Conservation (phyloP, 179 eudicot species). For the Spergularia azorica region DNA sequence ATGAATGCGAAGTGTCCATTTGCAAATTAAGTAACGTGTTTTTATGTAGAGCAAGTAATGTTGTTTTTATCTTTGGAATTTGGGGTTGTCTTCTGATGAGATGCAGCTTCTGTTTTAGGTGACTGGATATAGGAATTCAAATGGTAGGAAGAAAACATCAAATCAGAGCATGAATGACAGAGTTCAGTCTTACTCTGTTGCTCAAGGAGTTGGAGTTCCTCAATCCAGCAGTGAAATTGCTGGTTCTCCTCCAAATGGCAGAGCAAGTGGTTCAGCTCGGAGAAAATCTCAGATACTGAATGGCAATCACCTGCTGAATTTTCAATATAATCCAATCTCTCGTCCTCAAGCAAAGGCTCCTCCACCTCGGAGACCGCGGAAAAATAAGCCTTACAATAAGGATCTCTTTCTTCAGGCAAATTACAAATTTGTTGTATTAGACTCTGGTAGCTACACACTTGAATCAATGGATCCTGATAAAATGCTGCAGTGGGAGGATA, state of each 20-base stretch:
- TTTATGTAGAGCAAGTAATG: background rate
- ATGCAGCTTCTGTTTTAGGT: slow-evolving; percentile 40
- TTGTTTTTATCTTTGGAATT: background rate
- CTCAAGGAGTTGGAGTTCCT: slow-evolving; percentile 35
- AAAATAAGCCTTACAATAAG: slow-evolving; percentile 86
- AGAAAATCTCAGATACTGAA: slow-evolving; percentile 66
- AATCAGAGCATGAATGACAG: slow-evolving; percentile 30
- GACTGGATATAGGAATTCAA: slow-evolving; percentile 44
- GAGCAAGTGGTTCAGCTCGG: slow-evolving; percentile 47
- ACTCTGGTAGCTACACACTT: slow-evolving; percentile 57
- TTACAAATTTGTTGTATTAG: slow-evolving; percentile 81
- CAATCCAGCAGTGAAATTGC: slow-evolving; percentile 34
- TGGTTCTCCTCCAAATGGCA: slow-evolving; percentile 44
- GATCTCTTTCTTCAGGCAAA: slow-evolving; percentile 97
- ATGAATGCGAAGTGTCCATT: background rate
- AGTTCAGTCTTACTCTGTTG: slow-evolving; percentile 29
- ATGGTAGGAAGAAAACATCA: slow-evolving; percentile 40
- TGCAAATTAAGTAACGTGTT: background rate
- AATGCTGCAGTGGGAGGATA: slow-evolving; percentile 90
- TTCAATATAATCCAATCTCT: slow-evolving; percentile 79
- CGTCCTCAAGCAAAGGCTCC: slow-evolving; percentile 63
- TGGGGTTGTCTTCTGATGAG: slow-evolving; percentile 2
- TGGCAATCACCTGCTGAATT: slow-evolving; percentile 90
- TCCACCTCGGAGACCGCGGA: slow-evolving; percentile 64
- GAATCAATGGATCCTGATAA: slow-evolving; percentile 88